Base-by-base conservation (phyloP, 805 yeast genomes). In the Kodamaea neixiangensis region DNA sequence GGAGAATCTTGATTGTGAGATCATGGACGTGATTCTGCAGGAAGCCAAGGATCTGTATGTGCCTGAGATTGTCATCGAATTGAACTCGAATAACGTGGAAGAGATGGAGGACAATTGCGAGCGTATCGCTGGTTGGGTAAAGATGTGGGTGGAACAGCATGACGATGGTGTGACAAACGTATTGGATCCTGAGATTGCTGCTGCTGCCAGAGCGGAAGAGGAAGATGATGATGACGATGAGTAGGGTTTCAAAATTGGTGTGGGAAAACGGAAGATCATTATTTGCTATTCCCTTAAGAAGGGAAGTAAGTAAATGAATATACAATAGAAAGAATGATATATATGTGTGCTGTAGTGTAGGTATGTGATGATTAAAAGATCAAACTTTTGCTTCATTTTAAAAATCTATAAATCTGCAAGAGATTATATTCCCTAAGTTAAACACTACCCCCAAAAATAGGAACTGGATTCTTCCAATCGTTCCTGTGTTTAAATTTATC, bases 1-100 rank as follows among this genome's bases (percentile, higher is more conserved):
- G 51, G 99, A 94, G 62, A 94, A 94, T 64, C 71, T 94, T 42
- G 99, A 94, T 67, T 96, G 96, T 53, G 99, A 94, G 69, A 94
- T 94, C 57, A 94, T 94, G 98, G 93, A 92, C 58, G 89, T 93
- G 11, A 81, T 94, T 13, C 69, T 84, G 43, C 87, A 86, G 56
- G 99, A 94, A 58, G 99, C 98, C 0, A 74, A 80, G 51, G 97
- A 90, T 31, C 79, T 86, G 38, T 94, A 90, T 63, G 87, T 78
- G 29, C 83, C 84, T 41, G 89, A 87, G 55, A 83, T 91, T 22
- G 93, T 94, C 25, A 88, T 94, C 39, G 94, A 87, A 60, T 77
- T 94, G 54, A 73, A 70, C 43, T 87, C 96, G 52, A 84, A 93
- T 64, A 68, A 75, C 17, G 83, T 81, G 13, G 94, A 87, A 48